Evolutionary conservation across 805 yeast species (phyloP), one percentile per base, ranked within the genome.

Genomic region (Lachancea sp.): DNA sequence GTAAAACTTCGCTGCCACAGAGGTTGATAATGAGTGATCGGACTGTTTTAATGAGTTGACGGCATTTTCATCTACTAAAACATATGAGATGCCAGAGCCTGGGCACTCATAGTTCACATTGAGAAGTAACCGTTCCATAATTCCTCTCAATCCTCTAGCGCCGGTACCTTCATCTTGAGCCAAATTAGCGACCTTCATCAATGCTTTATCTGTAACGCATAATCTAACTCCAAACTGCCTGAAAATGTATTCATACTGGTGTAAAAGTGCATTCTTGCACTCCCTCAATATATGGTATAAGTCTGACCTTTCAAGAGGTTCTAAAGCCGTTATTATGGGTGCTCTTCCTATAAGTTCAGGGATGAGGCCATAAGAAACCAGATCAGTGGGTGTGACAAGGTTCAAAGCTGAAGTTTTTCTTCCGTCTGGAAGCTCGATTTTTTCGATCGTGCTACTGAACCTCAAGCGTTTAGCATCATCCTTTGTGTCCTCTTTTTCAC

Each of bases 271-370:
- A 52, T 77, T 76, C 42, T 70, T 70, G 2, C 82, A 82, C 48
- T 75, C 78, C 8, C 65, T 68, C 29, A 77, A 51, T 28, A 77
- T 74, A n/a, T 71, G 62, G 29, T 65, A 64, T 17, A 77, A 54
- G 47, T 77, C 77, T 0, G 58, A 52, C 36, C 63, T 65, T 13
- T 70, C 59, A 29, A 77, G 55, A 4, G 76, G 70, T 33, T 68
- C 65, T 32, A 77, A 51, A 1, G 76, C 69, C 0, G 80, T 68
- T 3, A 76, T 63, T 2, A 74, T 62, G 1, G 83, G 82, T 8
- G 77, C 73, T 46, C 83, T 63, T 4, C 83, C 83, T 17, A 77
- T 64, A 3, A 77, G 55, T 50, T 77, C 83, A 1, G 83, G 82
- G 23, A 77, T 76, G 54, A 77, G 47, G 1, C 83, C 83, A 54